Percentiles rank a stretch among this genome's conserved stretches.
Evolutionary conservation across 176 grass and related monocot genomes (phyloP).

Genomic region (Panicum miliaceum): DNA sequence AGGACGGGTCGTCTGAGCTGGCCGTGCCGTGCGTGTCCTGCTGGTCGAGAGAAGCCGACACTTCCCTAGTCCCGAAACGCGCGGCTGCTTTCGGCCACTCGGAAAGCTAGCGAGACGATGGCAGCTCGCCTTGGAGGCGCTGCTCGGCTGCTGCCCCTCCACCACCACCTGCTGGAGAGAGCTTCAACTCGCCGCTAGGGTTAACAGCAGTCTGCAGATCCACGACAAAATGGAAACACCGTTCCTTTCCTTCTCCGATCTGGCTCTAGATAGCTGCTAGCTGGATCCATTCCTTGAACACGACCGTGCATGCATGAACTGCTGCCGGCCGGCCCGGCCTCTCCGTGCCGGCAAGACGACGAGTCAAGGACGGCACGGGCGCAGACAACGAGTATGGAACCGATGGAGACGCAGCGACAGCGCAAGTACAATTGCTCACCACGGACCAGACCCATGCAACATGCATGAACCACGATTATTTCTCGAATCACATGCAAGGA

Average conservation of each 20-base stretch:
- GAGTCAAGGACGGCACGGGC: neutral
- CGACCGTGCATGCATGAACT: neutral
- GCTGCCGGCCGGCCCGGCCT: neutral
- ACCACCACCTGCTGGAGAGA: too few species aligned
- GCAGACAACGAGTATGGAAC: neutral
- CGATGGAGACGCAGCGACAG: neutral
- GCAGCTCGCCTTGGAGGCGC: neutral
- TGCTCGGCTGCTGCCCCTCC: neutral
- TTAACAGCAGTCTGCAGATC: too few species aligned
- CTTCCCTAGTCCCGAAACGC: constrained; percentile 39
- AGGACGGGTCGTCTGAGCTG: neutral
- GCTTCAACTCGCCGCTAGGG: too few species aligned
- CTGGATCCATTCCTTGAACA: neutral
- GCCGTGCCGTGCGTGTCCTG: neutral
- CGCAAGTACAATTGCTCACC: neutral
- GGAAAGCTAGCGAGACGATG: constrained; percentile 4
- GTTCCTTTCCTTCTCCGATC: too few species aligned
- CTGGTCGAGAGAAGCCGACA: constrained; percentile 40
- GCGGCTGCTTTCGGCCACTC: constrained; percentile 31
- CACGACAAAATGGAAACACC: too few species aligned
- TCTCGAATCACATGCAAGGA: neutral
- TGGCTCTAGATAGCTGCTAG: too few species aligned
- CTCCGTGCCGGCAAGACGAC: constrained; percentile 15
- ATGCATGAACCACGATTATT: neutral
- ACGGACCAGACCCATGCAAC: neutral